phyloP scores from a whole-genome alignment of 805 yeast genomes.

The Isabelozyma heimii region DNA sequence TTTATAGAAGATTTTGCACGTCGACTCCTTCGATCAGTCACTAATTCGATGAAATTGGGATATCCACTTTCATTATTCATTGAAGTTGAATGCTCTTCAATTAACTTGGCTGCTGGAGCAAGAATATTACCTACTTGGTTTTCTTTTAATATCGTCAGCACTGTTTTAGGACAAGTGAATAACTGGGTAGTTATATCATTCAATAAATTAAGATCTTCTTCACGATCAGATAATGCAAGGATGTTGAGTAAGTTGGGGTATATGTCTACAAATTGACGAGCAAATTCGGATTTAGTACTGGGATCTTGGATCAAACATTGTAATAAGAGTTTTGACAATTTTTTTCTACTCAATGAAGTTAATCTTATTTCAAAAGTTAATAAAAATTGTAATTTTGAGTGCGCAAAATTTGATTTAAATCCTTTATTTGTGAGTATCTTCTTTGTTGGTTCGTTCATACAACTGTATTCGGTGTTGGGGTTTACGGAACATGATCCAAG shows the following conservation, averaged over 20 bases:
- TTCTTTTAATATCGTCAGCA: slow-evolving; percentile 37
- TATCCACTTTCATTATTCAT: slow-evolving; percentile 33
- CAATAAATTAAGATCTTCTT: slow-evolving; percentile 40
- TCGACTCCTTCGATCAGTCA: slow-evolving; percentile 10
- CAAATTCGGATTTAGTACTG: slow-evolving; percentile 44
- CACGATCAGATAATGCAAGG: slow-evolving; percentile 49
- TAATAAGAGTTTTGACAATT: slow-evolving; percentile 46
- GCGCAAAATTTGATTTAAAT: slow-evolving; percentile 13
- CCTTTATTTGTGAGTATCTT: slow-evolving; percentile 7
- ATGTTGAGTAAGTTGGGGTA: slow-evolving; percentile 50
- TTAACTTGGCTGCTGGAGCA: slow-evolving; percentile 43
- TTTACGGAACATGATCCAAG: slow-evolving; percentile 15
- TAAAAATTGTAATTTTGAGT: slow-evolving; percentile 56
- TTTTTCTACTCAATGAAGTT: slow-evolving; percentile 49
- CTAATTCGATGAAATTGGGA: slow-evolving; percentile 25
- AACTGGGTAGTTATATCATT: slow-evolving; percentile 36
- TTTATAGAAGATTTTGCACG: slow-evolving; percentile 20
- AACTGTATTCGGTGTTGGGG: slow-evolving; percentile 7
- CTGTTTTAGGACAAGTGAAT: slow-evolving; percentile 43
- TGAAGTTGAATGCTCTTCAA: slow-evolving; percentile 38
- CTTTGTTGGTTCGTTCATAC: slow-evolving; percentile 12
- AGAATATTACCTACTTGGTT: slow-evolving; percentile 43
- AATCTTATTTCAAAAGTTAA: slow-evolving; percentile 59
- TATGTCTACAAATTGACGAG: slow-evolving; percentile 52
- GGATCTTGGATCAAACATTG: slow-evolving; percentile 56